Percentiles rank a stretch among this genome's conserved stretches.
Conservation (phyloP, 805 yeast genomes). For the Clavispora asparagi region DNA sequence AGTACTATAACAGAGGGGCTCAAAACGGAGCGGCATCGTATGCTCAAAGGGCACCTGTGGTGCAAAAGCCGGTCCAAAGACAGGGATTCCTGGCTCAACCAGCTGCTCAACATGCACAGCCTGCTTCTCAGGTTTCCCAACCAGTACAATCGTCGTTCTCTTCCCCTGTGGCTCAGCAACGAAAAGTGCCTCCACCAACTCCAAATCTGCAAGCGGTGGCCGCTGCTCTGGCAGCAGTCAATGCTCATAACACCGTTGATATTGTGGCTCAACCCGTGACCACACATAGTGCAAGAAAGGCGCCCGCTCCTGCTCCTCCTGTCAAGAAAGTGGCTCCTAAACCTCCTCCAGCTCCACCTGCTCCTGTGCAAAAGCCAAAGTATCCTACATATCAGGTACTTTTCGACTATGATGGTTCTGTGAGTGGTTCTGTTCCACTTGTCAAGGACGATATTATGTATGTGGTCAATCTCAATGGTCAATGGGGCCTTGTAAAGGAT, state of each 20-base stretch:
- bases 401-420: conserved; percentile 85
- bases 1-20: conserved; percentile 34
- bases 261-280: conserved; percentile 7
- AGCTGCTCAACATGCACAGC: conserved; percentile 5
- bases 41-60: conserved; percentile 6
- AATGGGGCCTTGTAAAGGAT: conserved; percentile 90
- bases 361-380: conserved; percentile 47
- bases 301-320: conserved; percentile 61
- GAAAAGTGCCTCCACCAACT: conserved; percentile 1
- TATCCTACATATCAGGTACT: conserved; percentile 80
- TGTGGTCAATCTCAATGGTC: conserved; percentile 70
- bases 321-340: conserved; percentile 31
- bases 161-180: background rate
- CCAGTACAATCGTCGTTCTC: conserved; percentile 5
- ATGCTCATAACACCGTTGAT: background rate
- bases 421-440: conserved; percentile 74
- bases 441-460: conserved; percentile 70
- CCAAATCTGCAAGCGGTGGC: background rate
- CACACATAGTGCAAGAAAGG: conserved; percentile 24
- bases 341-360: conserved; percentile 63
- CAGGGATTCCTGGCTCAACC: conserved; percentile 5
- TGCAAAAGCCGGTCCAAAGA: conserved; percentile 5
- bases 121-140: conserved; percentile 7
- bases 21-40: background rate
- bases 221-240: background rate